These are phyloP conservation scores for Blastobotrys apis DNA, from an alignment of 1,139 yeast genomes.

Conservation along the genomic window DNA sequence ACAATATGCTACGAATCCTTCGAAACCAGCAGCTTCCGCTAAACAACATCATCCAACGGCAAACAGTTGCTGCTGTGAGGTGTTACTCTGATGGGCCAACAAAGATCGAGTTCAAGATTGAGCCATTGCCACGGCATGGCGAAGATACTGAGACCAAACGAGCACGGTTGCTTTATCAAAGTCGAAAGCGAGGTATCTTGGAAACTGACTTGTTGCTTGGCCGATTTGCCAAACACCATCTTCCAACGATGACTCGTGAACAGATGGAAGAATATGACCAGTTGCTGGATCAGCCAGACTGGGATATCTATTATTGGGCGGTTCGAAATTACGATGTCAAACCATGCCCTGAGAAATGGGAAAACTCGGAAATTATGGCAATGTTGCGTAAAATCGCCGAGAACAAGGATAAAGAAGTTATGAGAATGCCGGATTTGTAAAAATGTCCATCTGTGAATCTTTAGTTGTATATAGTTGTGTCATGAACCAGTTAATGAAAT, in stretches of 20 bases:
- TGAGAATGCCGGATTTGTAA: conserved; percentile 76
- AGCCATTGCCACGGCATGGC: conserved; percentile 69
- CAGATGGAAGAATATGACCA: conserved; percentile 83
- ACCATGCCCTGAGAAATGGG: conserved; percentile 86
- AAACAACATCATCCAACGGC: too few species aligned
- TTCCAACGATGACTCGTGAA: conserved; percentile 53
- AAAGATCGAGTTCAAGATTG: conserved; percentile 43
- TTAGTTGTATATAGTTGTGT: too few species aligned
- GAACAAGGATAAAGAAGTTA: conserved; percentile 65
- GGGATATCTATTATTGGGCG: conserved; percentile 99
- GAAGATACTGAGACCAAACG: conserved; percentile 75
- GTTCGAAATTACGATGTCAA: conserved; percentile 74
- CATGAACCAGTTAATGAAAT: too few species aligned
- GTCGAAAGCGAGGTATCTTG: conserved; percentile 90
- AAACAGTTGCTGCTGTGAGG: too few species aligned
- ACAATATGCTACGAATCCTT: not conserved
- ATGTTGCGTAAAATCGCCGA: conserved; percentile 69
- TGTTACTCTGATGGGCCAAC: not conserved
- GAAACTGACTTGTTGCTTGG: conserved; percentile 86
- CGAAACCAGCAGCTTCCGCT: too few species aligned
- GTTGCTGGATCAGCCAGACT: conserved; percentile 86
- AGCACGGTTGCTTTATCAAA: conserved; percentile 84
- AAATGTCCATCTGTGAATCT: not conserved
- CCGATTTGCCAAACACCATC: conserved; percentile 74
- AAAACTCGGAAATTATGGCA: conserved; percentile 57